Evolutionary conservation across 495 filamentous ascomycete species (phyloP), one percentile per base, ranked within the genome.

Genomic region (Neurospora sp.): DNA sequence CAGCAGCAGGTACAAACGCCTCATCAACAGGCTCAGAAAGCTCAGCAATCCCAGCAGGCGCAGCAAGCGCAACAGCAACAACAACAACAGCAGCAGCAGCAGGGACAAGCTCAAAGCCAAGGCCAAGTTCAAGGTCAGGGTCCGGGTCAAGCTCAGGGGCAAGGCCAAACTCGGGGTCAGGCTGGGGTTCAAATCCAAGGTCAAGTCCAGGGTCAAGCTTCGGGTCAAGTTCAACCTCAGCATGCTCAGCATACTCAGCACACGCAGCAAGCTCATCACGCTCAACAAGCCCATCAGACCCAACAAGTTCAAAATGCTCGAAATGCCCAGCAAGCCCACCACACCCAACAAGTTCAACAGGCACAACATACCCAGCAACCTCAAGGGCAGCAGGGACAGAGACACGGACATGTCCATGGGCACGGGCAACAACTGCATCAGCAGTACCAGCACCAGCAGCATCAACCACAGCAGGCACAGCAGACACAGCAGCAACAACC

Each of bases 371-470:
- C 70, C 18, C 78, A 70, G 40, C 37, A 39, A 66, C 59, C 75
- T 0, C 76, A 77, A 37, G 78, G 76, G 1, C 76, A 75, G 9
- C 76, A 77, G 69, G 76, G 70, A 14, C 78, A 80, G 14, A 76
- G 77, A 66, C 14, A 16, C 27, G 54, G 54, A 66, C 54, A 66
- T 18, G 31, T 66, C 27, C 54, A 66, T 66, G 54, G 54, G 54
- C 27, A 66, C 14, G 54, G 54, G 54, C 54, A 66, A 66, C 54
- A 66, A 66, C 27, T 66, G 12, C 75, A 44, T n/a, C 66, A 72
- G 62, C 72, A 66, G 37, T 72, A 59, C 31, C 72, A 62, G 62
- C 75, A 69, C 31, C 72, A 46, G 71, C 72, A 74, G 11, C 72
- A 78, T 38, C 77, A 77, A 59, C 73, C 71, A 1, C 54, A 66